A percentile compares a stretch with the other conserved stretches of the same genome.
phyloP scores from a whole-genome alignment of 495 filamentous ascomycete genomes.

The Aspergillus indologenus region DNA sequence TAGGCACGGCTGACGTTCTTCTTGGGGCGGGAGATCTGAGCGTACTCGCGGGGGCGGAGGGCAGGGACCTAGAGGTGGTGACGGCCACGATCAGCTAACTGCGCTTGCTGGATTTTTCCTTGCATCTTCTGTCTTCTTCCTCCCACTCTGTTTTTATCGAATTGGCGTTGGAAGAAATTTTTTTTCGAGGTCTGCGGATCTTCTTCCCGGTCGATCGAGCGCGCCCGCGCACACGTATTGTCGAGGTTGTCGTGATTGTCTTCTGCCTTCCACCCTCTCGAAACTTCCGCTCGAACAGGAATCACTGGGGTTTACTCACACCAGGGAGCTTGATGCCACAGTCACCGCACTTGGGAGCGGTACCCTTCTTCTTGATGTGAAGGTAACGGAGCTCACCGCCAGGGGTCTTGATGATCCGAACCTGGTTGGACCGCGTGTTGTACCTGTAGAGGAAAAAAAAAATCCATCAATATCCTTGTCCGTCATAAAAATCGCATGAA shows the following conservation, averaged over 20 bases:
- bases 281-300: conserved; percentile 14
- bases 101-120: conserved; percentile 3
- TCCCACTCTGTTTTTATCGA: conserved; percentile 4
- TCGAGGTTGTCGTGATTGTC: background rate
- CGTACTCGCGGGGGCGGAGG: conserved; percentile 95
- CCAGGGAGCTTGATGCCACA: conserved; percentile 93
- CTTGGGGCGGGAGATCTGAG: conserved; percentile 92
- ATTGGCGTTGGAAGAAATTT: background rate
- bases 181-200: background rate
- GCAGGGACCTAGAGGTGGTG: conserved; percentile 71
- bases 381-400: conserved; percentile 91
- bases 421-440: conserved; percentile 96
- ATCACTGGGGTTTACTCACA: conserved; percentile 59
- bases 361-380: conserved; percentile 98
- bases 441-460: conserved; percentile 56
- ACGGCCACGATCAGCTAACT: conserved; percentile 22
- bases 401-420: conserved; percentile 92
- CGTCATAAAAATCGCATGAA: conserved; percentile 12
- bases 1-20: conserved; percentile 99
- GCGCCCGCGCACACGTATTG: conserved; percentile 5
- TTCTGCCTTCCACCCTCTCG: background rate
- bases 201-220: background rate
- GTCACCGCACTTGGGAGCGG: conserved; percentile 97
- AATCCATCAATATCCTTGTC: conserved; percentile 35
- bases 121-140: background rate